Base-by-base conservation (phyloP, 1,284 basidiomycete species). In the Ustilago bromivora region DNA sequence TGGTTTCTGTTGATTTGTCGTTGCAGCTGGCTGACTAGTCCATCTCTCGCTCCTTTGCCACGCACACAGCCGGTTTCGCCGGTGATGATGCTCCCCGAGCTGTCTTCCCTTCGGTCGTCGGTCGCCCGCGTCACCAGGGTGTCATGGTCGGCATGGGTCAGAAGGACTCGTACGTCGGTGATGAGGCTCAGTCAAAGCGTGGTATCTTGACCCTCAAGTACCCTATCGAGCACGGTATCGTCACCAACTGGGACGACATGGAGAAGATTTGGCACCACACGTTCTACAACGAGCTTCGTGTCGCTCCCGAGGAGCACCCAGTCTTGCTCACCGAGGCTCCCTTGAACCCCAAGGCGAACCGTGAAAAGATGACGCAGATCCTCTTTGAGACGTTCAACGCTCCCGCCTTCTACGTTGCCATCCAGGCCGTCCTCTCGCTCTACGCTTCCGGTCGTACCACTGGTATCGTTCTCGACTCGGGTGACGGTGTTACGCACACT, bases 351-450 rank as follows among this genome's bases (percentile, higher is more conserved):
- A 96, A 95, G 90, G 92, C 92, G 73, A 95, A 96, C 90, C 90
- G 94, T 87, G 94, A 96, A 89, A 95, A 95, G 90, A 95, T 95
- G 94, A 95, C 94, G 74, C 94, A 95, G 89, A 95, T 95, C 90
- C 95, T 95, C 93, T 96, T 96, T 88, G 94, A 96, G 90, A 96
- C 94, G 54, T 96, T 96, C 91, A 96, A 95, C 88, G 91, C 91
- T 5, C 94, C 94, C 64, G 94, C 94, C 17, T 95, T 96, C 90
- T 95, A 95, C 89, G 94, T 95, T 81, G 90, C 93, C 67, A 95
- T 95, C 88, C 94, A 96, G 89, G 94, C 94, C 87, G 94, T 95
- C 65, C 90, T 96, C 49, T 95, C 94, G 43, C 90, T 96, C 62
- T 96, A 95, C 88, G 94, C 94, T 40, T 96, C 94, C 68, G 94